phyloP scores from a whole-genome alignment of 2,329 filamentous ascomycete genomes.

The Hymenoscyphus fraxineus region DNA sequence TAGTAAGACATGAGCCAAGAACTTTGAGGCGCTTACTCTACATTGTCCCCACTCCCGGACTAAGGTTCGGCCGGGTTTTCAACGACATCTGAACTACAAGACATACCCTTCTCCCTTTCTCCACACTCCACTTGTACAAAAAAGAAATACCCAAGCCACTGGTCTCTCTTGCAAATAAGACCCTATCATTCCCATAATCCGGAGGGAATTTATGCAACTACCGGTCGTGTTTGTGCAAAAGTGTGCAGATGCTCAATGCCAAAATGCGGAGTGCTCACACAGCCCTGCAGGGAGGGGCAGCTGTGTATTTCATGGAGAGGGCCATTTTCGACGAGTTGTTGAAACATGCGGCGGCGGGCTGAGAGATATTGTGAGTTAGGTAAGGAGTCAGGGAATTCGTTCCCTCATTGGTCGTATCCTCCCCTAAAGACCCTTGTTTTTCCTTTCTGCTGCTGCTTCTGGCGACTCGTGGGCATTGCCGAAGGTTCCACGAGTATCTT shows the following conservation, averaged over 20 bases:
- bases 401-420: not conserved
- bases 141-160: not conserved
- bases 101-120: not conserved
- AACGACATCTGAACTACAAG: slow-evolving; percentile 1
- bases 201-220: not conserved
- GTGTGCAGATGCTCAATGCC: not conserved
- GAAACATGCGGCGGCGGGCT: not conserved
- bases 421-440: not conserved
- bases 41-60: not conserved
- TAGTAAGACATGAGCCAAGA: too few relatives aligned
- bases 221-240: not conserved
- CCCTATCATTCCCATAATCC: not conserved
- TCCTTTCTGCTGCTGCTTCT: not conserved
- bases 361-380: not conserved
- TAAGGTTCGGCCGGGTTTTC: not conserved
- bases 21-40: not conserved
- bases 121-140: slow-evolving; percentile 2
- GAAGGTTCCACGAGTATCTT: not conserved
- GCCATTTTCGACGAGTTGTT: not conserved
- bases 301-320: not conserved
- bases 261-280: not conserved
- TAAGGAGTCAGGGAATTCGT: not conserved
- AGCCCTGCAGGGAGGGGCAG: not conserved
- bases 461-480: not conserved
- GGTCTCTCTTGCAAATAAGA: not conserved